Base-by-base conservation (phyloP, 2,329 filamentous ascomycete genomes). In the Pseudogymnoascus verrucosus region DNA sequence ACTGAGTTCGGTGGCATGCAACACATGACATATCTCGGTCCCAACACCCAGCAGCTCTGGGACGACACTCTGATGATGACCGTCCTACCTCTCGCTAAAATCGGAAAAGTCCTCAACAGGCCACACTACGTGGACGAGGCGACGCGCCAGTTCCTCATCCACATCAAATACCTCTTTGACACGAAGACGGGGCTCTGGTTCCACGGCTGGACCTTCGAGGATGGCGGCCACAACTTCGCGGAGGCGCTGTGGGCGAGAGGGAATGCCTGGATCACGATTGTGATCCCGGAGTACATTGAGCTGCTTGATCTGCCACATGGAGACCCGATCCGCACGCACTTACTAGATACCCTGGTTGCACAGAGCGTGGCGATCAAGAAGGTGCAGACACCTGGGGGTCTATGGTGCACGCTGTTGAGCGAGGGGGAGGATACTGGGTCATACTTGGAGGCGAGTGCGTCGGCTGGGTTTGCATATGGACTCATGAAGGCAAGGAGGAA, bases 1-100 rank as follows among this genome's bases (percentile, higher is more conserved):
- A 93, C 90, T 0, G 84, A 82, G 60, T 87, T 85, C 71, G 89
- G 86, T 57, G 80, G 74, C 8, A 74, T 75, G 72, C 69, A 72
- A 59, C 70, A 72, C 40, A 68, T 71, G 60, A 71, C 70, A 34
- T 74, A 92, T 69, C 76, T 87, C 34, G 82, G 84, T 2, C 80
- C 83, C 67, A 91, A 93, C 74, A 80, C 86, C 66, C 82, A 90
- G 73, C 88, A 93, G 77, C 79, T 93, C 21, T 93, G 90, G 90
- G 90, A 92, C 68, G 90, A 93, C 73, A 93, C 90, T 5, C 79
- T 93, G 51, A 93, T 93, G 89, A 93, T 93, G 90, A 92, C 89
- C 0, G 89, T 91, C 5, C 77, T 93, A 75, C 90, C 90, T 1
- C 79, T 93, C 16, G 89, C 89, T 16, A 93, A 93, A 77, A 92